Evolutionary conservation across 2,329 filamentous ascomycete genomes (phyloP).

Genomic region (Pseudopyricularia javanii): DNA sequence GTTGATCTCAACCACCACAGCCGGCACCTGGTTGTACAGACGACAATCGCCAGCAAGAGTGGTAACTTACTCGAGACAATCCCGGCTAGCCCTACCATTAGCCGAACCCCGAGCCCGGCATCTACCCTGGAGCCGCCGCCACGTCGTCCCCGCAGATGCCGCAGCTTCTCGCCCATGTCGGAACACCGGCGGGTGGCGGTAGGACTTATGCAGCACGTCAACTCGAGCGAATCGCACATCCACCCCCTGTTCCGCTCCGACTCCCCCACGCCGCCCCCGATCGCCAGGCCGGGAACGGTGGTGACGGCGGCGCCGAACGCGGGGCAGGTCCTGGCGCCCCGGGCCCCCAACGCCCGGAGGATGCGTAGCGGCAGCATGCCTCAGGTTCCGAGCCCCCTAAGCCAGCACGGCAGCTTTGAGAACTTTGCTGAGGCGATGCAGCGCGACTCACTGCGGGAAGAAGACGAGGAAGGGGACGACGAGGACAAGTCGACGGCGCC

Average conservation of each 20-base stretch:
- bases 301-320: conserved; percentile 60
- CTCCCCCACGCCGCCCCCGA: conserved; percentile 50
- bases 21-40: conserved; percentile 42
- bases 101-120: conserved; percentile 53
- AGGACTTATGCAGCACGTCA: conserved; percentile 20
- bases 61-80: conserved; percentile 56
- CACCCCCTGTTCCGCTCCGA: conserved; percentile 69
- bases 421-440: conserved; percentile 20
- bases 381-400: conserved; percentile 33
- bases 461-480: conserved; percentile 11
- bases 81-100: conserved; percentile 51
- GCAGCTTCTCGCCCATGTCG: conserved; percentile 36
- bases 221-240: conserved; percentile 52
- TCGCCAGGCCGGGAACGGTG: conserved; percentile 52
- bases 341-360: conserved; percentile 36
- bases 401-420: conserved; percentile 36
- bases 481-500: conserved; percentile 12
- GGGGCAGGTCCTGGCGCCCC: conserved; percentile 45
- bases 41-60: conserved; percentile 21
- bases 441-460: conserved; percentile 2
- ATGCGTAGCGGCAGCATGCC: conserved; percentile 45
- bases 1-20: conserved; percentile 53
- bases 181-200: conserved; percentile 7
- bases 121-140: conserved; percentile 43
- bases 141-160: conserved; percentile 23